These are phyloP conservation scores for Aspergillus conjunctus DNA, from an alignment of 495 filamentous ascomycete species.

Conservation along the genomic window DNA sequence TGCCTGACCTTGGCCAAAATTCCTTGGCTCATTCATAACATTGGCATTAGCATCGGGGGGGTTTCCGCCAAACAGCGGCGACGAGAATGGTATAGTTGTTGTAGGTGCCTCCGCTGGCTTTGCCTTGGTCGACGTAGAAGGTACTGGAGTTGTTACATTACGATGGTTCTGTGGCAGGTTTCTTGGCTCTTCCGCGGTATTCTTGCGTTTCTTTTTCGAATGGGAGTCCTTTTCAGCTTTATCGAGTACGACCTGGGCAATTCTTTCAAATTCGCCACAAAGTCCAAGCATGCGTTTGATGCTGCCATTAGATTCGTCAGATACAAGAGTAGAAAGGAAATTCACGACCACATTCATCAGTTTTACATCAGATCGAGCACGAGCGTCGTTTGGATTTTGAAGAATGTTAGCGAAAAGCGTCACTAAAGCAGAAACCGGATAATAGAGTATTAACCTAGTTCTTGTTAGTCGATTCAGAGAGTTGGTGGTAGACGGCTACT, in stretches of 20 bases:
- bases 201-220: conserved; percentile 78
- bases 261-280: conserved; percentile 92
- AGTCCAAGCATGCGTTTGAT: conserved; percentile 92
- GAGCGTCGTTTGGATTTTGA: conserved; percentile 89
- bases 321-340: conserved; percentile 79
- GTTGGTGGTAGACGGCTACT: conserved; percentile 32
- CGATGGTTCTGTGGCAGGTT: conserved; percentile 24
- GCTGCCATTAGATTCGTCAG: conserved; percentile 75
- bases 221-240: conserved; percentile 81
- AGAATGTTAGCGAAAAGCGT: conserved; percentile 97
- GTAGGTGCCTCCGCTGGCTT: conserved; percentile 31
- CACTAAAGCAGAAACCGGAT: conserved; percentile 91
- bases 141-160: conserved; percentile 28
- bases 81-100: conserved; percentile 37
- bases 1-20: conserved; percentile 35
- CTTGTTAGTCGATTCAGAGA: conserved; percentile 27
- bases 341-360: conserved; percentile 91
- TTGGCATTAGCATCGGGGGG: conserved; percentile 31
- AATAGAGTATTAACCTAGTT: conserved; percentile 89
- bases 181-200: conserved; percentile 46
- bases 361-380: conserved; percentile 83
- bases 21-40: conserved; percentile 31
- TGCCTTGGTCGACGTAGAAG: conserved; percentile 25
- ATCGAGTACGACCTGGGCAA: conserved; percentile 88
- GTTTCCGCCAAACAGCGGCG: conserved; percentile 34